Evolutionary conservation across 805 yeast genomes (phyloP), one percentile per base, ranked within the genome.

Genomic region (Candida verbasci): DNA sequence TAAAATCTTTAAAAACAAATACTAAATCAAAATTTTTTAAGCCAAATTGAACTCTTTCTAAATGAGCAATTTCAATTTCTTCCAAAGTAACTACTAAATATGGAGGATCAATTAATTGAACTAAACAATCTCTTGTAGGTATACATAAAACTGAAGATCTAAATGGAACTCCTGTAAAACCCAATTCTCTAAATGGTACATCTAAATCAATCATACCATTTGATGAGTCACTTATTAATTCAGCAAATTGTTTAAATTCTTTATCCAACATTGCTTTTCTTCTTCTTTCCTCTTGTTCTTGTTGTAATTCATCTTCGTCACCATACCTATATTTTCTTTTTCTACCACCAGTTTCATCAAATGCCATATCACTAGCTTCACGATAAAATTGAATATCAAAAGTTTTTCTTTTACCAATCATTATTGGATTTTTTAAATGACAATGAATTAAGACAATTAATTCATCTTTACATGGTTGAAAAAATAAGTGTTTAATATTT

Each of bases 21-120:
- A 93, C 98, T 59, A 93, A 63, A 68, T 93, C 98, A 50, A 93
- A 93, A 64, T 93, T 93, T 67, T 88, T 88, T 54, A 93, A 74
- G 2, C 98, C 98, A 60, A 93, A 93, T 61, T 88, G 96, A 27
- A 93, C 95, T 70, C 98, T 84, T 72, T 93, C 98, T 52, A 93
- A 70, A 61, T 91, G 95, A 9, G 95, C 96, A 40, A 93, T 71
- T 66, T 93, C 98, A 41, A 93, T 85, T 51, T 93, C 97, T 43
- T 80, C 87, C 46, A 93, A 70, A 3, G 95, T 86, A 21, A 93
- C 80, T 26, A 91, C 97, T 58, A 89, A 67, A 56, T 89, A 93
- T 34, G 98, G 98, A 4, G 96, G 91, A 54, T 93, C 98, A 42
- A 88, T 76, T 44, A 93, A 73, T 65, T 91, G 97, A 32, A 93